Evolutionary conservation across 192 early-diverging fungal genomes (phyloP), one percentile per base, ranked within the genome.

Genomic region (Backusella sp.): DNA sequence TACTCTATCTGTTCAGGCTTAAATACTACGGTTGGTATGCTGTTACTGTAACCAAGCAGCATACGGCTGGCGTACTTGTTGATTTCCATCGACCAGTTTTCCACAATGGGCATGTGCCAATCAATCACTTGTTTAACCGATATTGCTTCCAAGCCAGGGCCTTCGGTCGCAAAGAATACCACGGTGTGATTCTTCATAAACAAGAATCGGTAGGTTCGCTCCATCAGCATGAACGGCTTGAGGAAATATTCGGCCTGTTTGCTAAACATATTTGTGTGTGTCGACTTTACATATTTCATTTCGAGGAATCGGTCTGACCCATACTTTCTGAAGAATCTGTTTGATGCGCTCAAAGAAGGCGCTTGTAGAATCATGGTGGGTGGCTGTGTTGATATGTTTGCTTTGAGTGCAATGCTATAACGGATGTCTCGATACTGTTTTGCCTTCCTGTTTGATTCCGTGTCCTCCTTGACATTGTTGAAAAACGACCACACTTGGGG

Each of bases 151-250:
- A 83, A 41, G 0, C 41, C 70, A 4, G 37, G n/a, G 6, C 82
- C 82, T 17, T 70, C 73, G 1, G 82, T 83, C 12, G 82, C 82
- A 65, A 83, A 83, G 12, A 75, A 78, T 19, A 75, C 73, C 1
- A 83, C 34, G 1, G 32, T 62, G 14, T 41, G 66, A 0, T 80
- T 76, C 49, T 80, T 83, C 4, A 74, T 62, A 73, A 81, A 83
- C 42, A 83, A 78, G 49, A 83, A 78, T 14, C 59, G 32, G 30
- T 73, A 83, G 0, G 34, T 77, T 28, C 79, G 28, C 9, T 79
- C 72, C 37, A 76, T 70, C 15, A 83, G 35, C 3, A 69, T 3
- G 17, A 83, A 72, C 6, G 82, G 82, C 4, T 37, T 19, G 19
- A 80, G 39, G 30, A 78, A 66, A 26, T 59, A 73, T 0, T 39